These are phyloP conservation scores for Debaryomyces psychrophilus DNA, from an alignment of 1,139 yeast species.

Conservation along the genomic window DNA sequence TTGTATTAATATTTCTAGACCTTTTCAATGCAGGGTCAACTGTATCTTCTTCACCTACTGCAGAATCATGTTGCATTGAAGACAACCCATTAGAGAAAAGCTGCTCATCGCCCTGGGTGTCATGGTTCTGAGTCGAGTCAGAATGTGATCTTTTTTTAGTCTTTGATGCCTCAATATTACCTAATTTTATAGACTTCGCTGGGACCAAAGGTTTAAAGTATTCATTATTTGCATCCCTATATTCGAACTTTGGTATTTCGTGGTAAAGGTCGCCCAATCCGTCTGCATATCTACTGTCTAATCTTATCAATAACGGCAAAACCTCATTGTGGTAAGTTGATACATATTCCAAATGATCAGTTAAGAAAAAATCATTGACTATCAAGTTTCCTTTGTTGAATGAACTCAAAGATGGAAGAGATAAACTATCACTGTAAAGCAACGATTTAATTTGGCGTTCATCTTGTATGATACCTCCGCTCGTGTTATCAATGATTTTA, in stretches of 20 bases:
- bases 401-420: constrained; percentile 34
- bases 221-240: constrained; percentile 34
- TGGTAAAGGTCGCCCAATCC: constrained; percentile 35
- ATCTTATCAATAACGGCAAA: constrained; percentile 33
- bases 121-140: not conserved
- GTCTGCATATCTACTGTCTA: constrained; percentile 34
- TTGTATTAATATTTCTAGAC: constrained; percentile 19
- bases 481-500: constrained; percentile 33
- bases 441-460: constrained; percentile 38
- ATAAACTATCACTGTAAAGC: constrained; percentile 36
- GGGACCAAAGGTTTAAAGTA: constrained; percentile 34
- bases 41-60: constrained; percentile 24
- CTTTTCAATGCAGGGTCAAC: constrained; percentile 37
- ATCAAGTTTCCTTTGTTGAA: constrained; percentile 41
- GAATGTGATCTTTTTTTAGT: constrained; percentile 19
- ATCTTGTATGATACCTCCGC: constrained; percentile 32
- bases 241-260: constrained; percentile 40
- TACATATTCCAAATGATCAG: constrained; percentile 41
- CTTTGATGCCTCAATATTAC: constrained; percentile 8
- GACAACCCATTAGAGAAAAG: constrained; percentile 14
- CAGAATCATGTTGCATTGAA: constrained; percentile 11
- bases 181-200: constrained; percentile 21
- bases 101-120: constrained; percentile 13
- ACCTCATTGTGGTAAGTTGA: constrained; percentile 46
- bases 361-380: constrained; percentile 42